These are phyloP conservation scores for Chalara sp. DNA, from an alignment of 2,329 filamentous ascomycete species.

Conservation along the genomic window DNA sequence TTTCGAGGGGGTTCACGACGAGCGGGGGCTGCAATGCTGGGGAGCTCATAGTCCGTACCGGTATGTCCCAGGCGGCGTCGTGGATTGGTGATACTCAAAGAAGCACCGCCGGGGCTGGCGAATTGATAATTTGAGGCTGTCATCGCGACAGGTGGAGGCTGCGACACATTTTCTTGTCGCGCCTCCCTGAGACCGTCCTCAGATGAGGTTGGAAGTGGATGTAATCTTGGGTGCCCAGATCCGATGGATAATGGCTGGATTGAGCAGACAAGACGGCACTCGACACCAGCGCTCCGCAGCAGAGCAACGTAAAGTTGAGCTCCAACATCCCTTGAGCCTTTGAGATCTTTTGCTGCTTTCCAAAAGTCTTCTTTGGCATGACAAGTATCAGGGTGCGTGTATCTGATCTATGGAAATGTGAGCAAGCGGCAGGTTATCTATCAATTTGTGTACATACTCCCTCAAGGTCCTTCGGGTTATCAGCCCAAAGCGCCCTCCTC, in stretches of 20 bases:
- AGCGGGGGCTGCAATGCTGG: constrained; percentile 29
- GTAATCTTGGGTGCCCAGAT: constrained; percentile 35
- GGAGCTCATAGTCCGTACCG: constrained; percentile 44
- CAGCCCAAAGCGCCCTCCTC: constrained; percentile 67
- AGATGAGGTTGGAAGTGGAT: constrained; percentile 27
- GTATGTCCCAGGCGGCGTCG: constrained; percentile 27
- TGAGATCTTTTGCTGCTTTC: constrained; percentile 57
- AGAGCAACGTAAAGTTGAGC: constrained; percentile 88
- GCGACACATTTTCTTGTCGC: no score
- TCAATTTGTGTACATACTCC: constrained; percentile 38
- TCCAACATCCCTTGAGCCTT: constrained; percentile 83
- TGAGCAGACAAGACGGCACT: constrained; percentile 81
- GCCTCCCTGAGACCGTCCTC: constrained; percentile 8
- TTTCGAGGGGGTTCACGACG: constrained; percentile 26
- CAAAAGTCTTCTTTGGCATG: constrained; percentile 66
- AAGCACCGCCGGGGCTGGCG: constrained; percentile 1
- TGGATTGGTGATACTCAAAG: constrained; percentile 13
- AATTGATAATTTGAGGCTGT: constrained; percentile 8
- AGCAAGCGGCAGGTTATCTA: constrained; percentile 20
- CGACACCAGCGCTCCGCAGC: constrained; percentile 73
- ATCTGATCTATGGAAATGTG: constrained; percentile 5
- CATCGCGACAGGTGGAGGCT: constrained; percentile 1
- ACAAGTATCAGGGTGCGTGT: constrained; percentile 48
- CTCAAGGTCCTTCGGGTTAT: constrained; percentile 53
- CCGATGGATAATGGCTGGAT: constrained; percentile 62